These are phyloP conservation scores for Mycena galericulata DNA, from an alignment of 768 basidiomycete species.

Conservation along the genomic window DNA sequence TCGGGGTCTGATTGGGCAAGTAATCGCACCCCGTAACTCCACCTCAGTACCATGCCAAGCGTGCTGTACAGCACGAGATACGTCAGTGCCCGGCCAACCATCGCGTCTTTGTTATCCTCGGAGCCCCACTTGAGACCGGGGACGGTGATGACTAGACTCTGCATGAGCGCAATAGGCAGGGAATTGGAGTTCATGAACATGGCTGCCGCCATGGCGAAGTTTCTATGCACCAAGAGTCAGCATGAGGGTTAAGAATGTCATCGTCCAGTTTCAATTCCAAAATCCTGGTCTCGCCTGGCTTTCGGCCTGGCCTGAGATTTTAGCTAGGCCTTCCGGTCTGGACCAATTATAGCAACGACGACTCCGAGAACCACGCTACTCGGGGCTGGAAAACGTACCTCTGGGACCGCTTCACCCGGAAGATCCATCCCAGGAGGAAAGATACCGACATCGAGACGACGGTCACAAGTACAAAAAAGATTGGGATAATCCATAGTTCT, in stretches of 20 bases:
- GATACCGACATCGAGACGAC: conserved; percentile 77
- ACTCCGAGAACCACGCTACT: too few relatives aligned
- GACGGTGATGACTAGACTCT: conserved; percentile 87
- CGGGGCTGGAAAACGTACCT: conserved; percentile 56
- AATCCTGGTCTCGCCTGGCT: too few relatives aligned
- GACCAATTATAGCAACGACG: too few relatives aligned
- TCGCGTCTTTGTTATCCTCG: conserved; percentile 86
- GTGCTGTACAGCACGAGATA: conserved; percentile 95
- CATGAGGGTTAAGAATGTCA: background rate
- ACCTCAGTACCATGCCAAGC: conserved; percentile 94
- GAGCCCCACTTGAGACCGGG: conserved; percentile 84
- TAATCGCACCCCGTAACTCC: conserved; percentile 92
- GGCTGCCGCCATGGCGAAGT: conserved; percentile 82
- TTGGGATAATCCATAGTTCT: conserved; percentile 88
- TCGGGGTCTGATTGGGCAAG: conserved; percentile 76
- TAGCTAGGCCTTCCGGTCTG: too few relatives aligned
- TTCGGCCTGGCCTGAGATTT: too few relatives aligned
- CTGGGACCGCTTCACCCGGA: conserved; percentile 81
- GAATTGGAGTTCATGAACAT: conserved; percentile 98
- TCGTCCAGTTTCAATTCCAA: background rate
- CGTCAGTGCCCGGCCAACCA: conserved; percentile 91
- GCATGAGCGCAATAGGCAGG: conserved; percentile 94
- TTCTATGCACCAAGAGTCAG: conserved; percentile 53
- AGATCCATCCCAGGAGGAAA: conserved; percentile 68
- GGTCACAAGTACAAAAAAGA: conserved; percentile 87